These are phyloP conservation scores for Hordeum vulgare DNA, from an alignment of 176 grass and related monocot genomes.

Conservation along the genomic window MorexV3_pseudomolecules_assembly NC_058524.1:151523052-151523551, in stretches of 20 bases:
- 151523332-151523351: neutral
- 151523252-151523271: neutral
- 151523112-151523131: neutral
- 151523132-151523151: neutral
- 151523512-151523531: no score
- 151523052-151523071: no score
- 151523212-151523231: neutral
- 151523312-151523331: neutral
- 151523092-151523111: neutral
- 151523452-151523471: no score
- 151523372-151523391: no score
- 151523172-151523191: neutral
- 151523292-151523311: neutral
- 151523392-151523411: no score
- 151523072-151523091: no score
- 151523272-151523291: neutral
- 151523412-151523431: no score
- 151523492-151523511: no score
- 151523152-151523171: neutral
- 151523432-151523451: no score
- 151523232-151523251: neutral
- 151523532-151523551: no score
- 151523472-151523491: no score
- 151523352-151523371: no score
- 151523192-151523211: neutral